Base-by-base conservation (phyloP, 257 asterid genomes). In the Handroanthus guayacan region DNA sequence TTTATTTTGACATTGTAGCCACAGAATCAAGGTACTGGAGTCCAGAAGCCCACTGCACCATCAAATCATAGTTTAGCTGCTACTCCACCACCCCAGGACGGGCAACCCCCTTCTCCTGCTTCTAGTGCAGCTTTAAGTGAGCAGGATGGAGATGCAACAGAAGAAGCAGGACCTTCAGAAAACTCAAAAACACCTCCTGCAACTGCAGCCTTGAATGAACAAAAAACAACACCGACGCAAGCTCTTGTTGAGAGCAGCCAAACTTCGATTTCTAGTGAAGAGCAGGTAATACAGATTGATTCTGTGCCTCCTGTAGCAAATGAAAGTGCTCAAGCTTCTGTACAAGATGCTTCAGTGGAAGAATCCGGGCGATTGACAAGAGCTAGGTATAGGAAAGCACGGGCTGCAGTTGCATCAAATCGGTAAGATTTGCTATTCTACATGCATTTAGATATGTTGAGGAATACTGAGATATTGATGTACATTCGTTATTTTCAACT, bases 91-190 rank as follows among this genome's bases (percentile, higher is more conserved):
- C 70, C 85, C 18, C 85, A 58, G 77, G 78, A 78, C 6, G 86
- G 76, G 37, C 84, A 79, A 31, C 81, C 80, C 51, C 66, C 85
- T 14, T 76, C 92, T 43, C 79, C 91, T 12, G 51, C 81, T 37
- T 72, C 89, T 9, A 62, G 73, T 77, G 41, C 80, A 65, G 78
- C 91, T 61, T 84, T 92, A 70, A 85, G 87, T 57, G 87, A 87
- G 74, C 76, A 73, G 17, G 86, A 81, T 51, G 87, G 87, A 61
- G 94, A 86, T 6, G 60, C 84, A 38, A 48, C 79, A 25, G 31
- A 25, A 25, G 31, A 25, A 25, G 31, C 0, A 25, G 31, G 31
- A 25, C 31, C 31, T 25, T 25, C 31, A 61, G 94, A 84, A 60
- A 91, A 79, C 18, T 77, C 84, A 18, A 67, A 70, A 79, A 66